Evolutionary conservation across 163 green algal genomes (phyloP).

Genomic region (Chlamydomonas reinhardtii): DNA sequence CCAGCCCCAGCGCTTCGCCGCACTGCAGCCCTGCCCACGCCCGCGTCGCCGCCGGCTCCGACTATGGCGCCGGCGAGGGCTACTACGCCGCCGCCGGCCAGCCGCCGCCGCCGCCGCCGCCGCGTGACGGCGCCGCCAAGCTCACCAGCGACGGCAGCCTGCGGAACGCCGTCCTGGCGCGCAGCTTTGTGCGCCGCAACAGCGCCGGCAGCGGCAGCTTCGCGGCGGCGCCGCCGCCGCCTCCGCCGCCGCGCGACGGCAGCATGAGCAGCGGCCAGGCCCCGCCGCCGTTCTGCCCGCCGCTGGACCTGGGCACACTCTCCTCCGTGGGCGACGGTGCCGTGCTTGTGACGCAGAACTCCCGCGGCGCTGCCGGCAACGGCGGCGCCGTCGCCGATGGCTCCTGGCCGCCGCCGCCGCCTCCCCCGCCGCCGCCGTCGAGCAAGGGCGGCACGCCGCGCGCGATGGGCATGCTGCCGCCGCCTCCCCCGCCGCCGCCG

Average conservation of each 20-base stretch:
- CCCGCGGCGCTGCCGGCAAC: neutral
- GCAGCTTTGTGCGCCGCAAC: slow-evolving; percentile 37
- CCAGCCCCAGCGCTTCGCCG: slow-evolving; percentile 23
- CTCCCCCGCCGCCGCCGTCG: slow-evolving; percentile 16
- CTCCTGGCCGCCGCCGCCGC: slow-evolving; percentile 28
- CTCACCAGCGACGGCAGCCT: neutral
- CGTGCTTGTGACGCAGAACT: slow-evolving; percentile 36
- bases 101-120: slow-evolving; percentile 39
- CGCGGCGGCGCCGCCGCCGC: slow-evolving; percentile 4
- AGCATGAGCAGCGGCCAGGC: neutral
- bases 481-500: slow-evolving; percentile 21
- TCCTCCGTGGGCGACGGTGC: slow-evolving; percentile 3
- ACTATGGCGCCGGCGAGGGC: neutral
- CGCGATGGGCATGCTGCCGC: neutral
- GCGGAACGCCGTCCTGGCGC: neutral
- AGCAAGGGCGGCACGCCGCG: slow-evolving; percentile 37
- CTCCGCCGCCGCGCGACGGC: slow-evolving; percentile 21
- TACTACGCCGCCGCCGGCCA: slow-evolving; percentile 26
- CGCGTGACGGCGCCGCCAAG: neutral
- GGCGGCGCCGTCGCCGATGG: neutral
- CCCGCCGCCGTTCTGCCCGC: slow-evolving; percentile 19
- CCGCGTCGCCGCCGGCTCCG: neutral
- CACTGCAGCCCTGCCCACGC: neutral
- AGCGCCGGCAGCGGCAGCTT: slow-evolving; percentile 34
- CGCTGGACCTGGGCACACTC: slow-evolving; percentile 24